Evolutionary conservation across 495 filamentous ascomycete genomes (phyloP).

Genomic region (Penicillium roqueforti): DNA sequence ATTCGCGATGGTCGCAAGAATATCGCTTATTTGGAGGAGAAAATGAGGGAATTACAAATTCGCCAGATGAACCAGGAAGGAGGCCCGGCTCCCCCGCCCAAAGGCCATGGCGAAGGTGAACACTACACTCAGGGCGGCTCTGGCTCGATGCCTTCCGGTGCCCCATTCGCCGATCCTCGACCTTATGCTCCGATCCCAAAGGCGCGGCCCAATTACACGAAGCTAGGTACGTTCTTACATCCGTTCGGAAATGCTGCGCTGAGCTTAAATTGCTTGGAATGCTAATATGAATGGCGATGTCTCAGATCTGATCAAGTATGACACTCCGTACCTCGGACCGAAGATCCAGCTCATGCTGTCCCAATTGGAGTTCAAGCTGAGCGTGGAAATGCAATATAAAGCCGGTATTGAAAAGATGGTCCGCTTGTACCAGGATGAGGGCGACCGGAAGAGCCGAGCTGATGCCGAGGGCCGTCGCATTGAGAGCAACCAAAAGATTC

Average conservation of each 20-base stretch:
- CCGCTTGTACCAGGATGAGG: constrained; percentile 93
- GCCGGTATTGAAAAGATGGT: constrained; percentile 99
- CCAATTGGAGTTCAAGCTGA: constrained; percentile 97
- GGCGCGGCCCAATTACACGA: constrained; percentile 83
- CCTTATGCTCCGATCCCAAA: constrained; percentile 67
- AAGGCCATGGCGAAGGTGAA: constrained; percentile 55
- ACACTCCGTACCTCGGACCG: constrained; percentile 90
- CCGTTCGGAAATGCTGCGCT: constrained; percentile 1
- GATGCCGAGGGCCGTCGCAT: constrained; percentile 86
- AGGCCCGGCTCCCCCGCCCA: constrained; percentile 58
- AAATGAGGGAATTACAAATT: constrained; percentile 82
- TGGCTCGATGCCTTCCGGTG: constrained; percentile 76
- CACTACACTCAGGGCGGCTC: constrained; percentile 54
- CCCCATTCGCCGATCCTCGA: constrained; percentile 72
- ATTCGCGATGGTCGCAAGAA: constrained; percentile 91
- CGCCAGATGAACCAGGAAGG: constrained; percentile 60
- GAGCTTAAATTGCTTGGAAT: constrained; percentile 11
- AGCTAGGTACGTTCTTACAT: constrained; percentile 66
- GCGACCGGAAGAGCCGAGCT: constrained; percentile 90
- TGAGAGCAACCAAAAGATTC: constrained; percentile 97
- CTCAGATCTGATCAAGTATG: constrained; percentile 96
- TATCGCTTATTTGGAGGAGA: constrained; percentile 89
- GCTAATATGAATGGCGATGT: constrained; percentile 9
- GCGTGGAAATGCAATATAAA: constrained; percentile 98
- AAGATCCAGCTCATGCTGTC: constrained; percentile 99